Conservation (phyloP, 805 yeast genomes). For the Yarrowia deformans region DNA sequence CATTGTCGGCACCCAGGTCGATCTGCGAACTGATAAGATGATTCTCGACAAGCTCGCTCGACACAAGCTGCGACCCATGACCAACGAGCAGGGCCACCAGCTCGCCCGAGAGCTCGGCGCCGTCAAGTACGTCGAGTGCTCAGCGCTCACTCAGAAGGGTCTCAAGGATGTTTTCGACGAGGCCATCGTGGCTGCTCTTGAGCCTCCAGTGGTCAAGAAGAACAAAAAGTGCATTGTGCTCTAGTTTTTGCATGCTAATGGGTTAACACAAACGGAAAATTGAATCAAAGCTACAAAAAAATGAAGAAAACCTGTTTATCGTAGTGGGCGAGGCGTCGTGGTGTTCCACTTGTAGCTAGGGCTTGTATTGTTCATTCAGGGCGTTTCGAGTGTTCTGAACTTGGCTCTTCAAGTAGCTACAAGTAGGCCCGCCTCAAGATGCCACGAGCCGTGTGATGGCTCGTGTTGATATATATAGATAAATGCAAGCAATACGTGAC, state of each 20-base stretch:
- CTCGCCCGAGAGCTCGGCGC: conserved; percentile 94
- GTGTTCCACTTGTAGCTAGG: background rate
- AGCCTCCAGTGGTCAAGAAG: conserved; percentile 92
- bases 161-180: conserved; percentile 98
- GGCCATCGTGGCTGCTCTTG: conserved; percentile 97
- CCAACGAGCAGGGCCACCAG: conserved; percentile 87
- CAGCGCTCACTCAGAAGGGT: conserved; percentile 96
- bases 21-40: conserved; percentile 90
- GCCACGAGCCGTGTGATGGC: background rate
- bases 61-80: conserved; percentile 86
- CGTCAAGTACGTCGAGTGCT: conserved; percentile 96
- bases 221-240: conserved; percentile 78
- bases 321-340: background rate
- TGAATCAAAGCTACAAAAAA: conserved; percentile 19
- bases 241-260: conserved; percentile 50
- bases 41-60: conserved; percentile 88
- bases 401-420: too few relatives aligned
- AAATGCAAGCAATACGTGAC: background rate
- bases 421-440: background rate
- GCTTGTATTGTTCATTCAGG: too few relatives aligned
- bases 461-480: background rate
- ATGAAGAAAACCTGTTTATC: background rate
- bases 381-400: too few relatives aligned
- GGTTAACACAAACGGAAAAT: conserved; percentile 25
- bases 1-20: conserved; percentile 96